Evolutionary conservation across 2,329 filamentous ascomycete species (phyloP).

Genomic region (Mycosphaerella sp.): DNA sequence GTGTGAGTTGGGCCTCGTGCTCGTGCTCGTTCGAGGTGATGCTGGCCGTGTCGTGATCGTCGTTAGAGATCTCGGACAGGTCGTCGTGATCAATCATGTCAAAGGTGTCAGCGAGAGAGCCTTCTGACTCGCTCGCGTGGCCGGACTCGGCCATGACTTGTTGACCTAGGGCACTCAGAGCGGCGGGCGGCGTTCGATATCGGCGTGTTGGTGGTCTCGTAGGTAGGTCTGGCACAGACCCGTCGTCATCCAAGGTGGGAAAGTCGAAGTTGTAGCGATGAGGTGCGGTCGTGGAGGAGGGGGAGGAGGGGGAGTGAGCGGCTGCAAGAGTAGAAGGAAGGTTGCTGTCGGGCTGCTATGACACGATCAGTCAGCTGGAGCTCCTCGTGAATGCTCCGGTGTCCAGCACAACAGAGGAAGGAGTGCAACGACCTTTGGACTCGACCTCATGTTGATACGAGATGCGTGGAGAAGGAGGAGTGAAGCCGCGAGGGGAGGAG

Average conservation of each 20-base stretch:
- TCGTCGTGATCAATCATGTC: conserved; percentile 31
- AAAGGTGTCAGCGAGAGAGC: conserved; percentile 27
- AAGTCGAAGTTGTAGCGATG: conserved; percentile 23
- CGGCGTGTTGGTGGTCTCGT: conserved; percentile 7
- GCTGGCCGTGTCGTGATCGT: conserved; percentile 31
- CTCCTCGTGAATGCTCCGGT: background rate
- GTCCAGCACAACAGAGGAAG: background rate
- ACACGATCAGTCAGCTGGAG: conserved; percentile 14
- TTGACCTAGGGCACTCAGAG: conserved; percentile 26
- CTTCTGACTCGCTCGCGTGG: conserved; percentile 14
- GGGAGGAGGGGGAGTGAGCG: background rate
- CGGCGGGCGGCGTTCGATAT: conserved; percentile 27
- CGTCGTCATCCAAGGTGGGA: conserved; percentile 29
- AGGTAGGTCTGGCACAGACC: conserved; percentile 25
- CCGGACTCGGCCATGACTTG: conserved; percentile 21
- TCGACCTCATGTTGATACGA: background rate
- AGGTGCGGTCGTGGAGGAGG: background rate
- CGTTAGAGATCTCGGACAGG: conserved; percentile 29
- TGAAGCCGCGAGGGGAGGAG: background rate
- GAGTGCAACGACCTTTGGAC: background rate
- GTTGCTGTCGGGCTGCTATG: conserved; percentile 12
- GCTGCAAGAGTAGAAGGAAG: background rate
- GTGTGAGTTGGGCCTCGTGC: conserved; percentile 17
- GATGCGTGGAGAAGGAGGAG: background rate
- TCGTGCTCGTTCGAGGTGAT: conserved; percentile 24